These are phyloP conservation scores for Trichoderma sp. DNA, from an alignment of 2,329 filamentous ascomycete species.

Conservation along the genomic window DNA sequence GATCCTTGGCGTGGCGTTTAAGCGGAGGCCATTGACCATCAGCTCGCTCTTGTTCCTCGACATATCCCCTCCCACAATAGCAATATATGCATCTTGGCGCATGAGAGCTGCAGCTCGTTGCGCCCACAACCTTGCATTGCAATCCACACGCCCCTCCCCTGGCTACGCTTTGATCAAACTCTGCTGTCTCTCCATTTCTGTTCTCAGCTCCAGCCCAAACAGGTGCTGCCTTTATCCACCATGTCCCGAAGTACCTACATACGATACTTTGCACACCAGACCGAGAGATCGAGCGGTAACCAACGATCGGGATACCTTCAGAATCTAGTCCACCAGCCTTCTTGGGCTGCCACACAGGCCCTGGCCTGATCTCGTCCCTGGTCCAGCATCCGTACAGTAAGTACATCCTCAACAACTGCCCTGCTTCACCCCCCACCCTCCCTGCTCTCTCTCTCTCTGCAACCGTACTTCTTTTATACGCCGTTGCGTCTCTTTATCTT, in stretches of 20 bases:
- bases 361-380: slow-evolving; percentile 15
- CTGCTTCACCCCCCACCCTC: slow-evolving; percentile 17
- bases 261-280: slow-evolving; percentile 6
- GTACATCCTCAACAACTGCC: slow-evolving; percentile 16
- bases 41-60: slow-evolving; percentile 17
- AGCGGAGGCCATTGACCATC: slow-evolving; percentile 15
- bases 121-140: slow-evolving; percentile 21
- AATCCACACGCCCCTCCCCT: slow-evolving; percentile 20
- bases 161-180: slow-evolving; percentile 12
- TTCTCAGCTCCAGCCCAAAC: slow-evolving; percentile 1
- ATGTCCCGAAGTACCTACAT: not conserved
- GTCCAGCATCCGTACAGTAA: slow-evolving; percentile 10
- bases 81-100: slow-evolving; percentile 11
- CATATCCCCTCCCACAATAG: slow-evolving; percentile 18
- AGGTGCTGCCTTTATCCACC: slow-evolving; percentile 14
- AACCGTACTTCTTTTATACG: slow-evolving; percentile 15
- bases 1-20: slow-evolving; percentile 19
- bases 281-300: slow-evolving; percentile 28
- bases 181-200: not conserved
- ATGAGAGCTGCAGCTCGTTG: slow-evolving; percentile 21
- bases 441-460: slow-evolving; percentile 5
- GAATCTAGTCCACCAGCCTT: slow-evolving; percentile 3
- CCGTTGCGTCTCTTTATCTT: slow-evolving; percentile 22
- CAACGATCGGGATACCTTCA: slow-evolving; percentile 25
- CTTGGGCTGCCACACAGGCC: slow-evolving; percentile 19